Base-by-base conservation (phyloP, 352 stramenopile genomes). In the Globisporangium paddicum region DNA sequence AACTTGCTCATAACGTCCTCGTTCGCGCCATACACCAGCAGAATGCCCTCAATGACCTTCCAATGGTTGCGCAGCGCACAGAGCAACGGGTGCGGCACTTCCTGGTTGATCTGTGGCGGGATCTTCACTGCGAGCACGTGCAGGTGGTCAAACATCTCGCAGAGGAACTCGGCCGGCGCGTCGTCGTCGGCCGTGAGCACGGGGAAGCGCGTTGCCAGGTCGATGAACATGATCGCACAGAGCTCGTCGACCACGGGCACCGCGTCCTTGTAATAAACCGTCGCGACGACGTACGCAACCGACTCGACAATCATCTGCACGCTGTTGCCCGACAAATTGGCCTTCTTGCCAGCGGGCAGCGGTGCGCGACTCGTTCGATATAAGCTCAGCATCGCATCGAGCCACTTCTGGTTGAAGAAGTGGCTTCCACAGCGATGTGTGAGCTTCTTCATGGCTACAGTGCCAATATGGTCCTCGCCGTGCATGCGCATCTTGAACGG, bases 391-490 rank as follows among this genome's bases (percentile, higher is more conserved):
- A 90, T 71, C 8, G 83, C 71, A 21, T 91, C 78, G 62, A 93
- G 80, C 83, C 83, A 93, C 48, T 68, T 47, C 11, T 71, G 65
- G 37, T 74, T 90, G 51, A 90, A 89, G 18, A 90, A 77, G 49
- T 90, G 65, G 2, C 54, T 60, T 8, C 83, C 83, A 52, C 81
- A 93, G 11, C 77, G 71, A 30, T 70, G 73, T 13, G 79, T 85
- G 18, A 93, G 67, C 50, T 93, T 93, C 38, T 77, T 70, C 38
- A 93, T 60, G 23, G 83, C 71, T 9, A 93, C 80, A 8, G 78
- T 72, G n/a, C 79, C 83, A 23, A 90, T 62, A 26, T 93, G 83
- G 51, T 93, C 81, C 58, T 88, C 71, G 8, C 44, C 50, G 58
- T 77, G 48, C 7, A 71, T 62, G 13, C 75, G 67, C 26, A 74